These are phyloP conservation scores for Cardiospermum halicacabum DNA, from an alignment of 345 rosid genomes.

Conservation along the genomic window DNA sequence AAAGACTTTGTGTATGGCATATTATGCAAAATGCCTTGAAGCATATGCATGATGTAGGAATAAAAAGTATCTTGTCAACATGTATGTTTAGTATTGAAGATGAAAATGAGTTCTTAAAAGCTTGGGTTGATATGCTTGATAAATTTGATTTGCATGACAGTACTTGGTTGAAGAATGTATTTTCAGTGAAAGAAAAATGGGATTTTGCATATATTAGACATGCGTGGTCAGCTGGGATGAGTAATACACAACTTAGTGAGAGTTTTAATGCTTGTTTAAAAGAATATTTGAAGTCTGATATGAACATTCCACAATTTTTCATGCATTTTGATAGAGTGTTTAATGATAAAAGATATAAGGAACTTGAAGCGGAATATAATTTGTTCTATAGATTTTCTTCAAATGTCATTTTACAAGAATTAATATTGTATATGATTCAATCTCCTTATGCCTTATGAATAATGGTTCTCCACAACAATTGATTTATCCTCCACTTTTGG, in stretches of 20 bases:
- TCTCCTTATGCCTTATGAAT: too few species aligned
- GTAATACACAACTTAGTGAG: background rate
- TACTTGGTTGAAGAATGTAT: background rate
- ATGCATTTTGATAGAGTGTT: background rate
- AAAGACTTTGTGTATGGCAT: background rate
- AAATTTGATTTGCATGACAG: background rate
- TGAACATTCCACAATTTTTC: background rate
- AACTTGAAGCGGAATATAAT: background rate
- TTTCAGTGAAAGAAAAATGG: background rate
- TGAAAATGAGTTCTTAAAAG: background rate
- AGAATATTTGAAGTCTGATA: background rate
- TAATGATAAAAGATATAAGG: background rate
- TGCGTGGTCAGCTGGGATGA: background rate
- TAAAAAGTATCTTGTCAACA: background rate
- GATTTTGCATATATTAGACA: background rate
- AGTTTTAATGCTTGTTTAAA: background rate
- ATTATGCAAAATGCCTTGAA: constrained; percentile 2
- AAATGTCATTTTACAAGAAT: too few species aligned
- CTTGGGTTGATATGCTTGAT: background rate
- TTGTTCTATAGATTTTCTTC: background rate
- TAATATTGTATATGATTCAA: too few species aligned
- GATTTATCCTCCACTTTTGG: too few species aligned
- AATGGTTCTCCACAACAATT: too few species aligned
- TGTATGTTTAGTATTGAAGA: background rate
- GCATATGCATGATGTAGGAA: background rate